phyloP scores from a whole-genome alignment of 2,329 filamentous ascomycete genomes.

The Beauveria brongniartii region DNA sequence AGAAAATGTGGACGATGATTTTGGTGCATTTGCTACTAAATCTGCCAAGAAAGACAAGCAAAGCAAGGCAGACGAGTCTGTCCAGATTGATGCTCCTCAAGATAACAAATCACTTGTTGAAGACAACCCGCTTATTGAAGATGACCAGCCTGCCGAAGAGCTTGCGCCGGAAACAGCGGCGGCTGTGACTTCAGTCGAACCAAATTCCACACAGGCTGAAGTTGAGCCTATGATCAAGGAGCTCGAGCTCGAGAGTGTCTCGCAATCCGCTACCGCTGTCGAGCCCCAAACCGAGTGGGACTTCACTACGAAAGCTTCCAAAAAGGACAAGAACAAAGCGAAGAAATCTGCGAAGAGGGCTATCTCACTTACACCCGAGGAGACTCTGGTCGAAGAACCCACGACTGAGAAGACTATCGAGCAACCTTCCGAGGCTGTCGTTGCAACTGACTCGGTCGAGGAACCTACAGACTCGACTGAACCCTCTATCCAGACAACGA shows the following conservation, averaged over 20 bases:
- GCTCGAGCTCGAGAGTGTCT: conserved; percentile 12
- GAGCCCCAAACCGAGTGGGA: conserved; percentile 23
- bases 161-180: neutral
- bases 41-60: conserved; percentile 16
- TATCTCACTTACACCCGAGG: neutral
- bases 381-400: neutral
- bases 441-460: neutral
- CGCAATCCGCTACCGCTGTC: conserved; percentile 16
- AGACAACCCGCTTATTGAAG: neutral
- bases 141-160: neutral
- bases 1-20: neutral
- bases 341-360: conserved; percentile 12
- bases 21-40: neutral
- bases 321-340: conserved; percentile 23
- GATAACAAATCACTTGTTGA: too few relatives aligned
- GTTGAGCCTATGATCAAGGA: conserved; percentile 13
- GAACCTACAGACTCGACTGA: neutral
- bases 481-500: neutral
- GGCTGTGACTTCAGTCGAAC: neutral
- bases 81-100: neutral
- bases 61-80: conserved; percentile 11
- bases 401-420: neutral
- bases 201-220: conserved; percentile 13
- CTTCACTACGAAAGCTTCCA: conserved; percentile 21
- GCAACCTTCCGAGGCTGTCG: neutral